Conservation (phyloP, 345 rosid genomes). For the Balakata baccata region DNA sequence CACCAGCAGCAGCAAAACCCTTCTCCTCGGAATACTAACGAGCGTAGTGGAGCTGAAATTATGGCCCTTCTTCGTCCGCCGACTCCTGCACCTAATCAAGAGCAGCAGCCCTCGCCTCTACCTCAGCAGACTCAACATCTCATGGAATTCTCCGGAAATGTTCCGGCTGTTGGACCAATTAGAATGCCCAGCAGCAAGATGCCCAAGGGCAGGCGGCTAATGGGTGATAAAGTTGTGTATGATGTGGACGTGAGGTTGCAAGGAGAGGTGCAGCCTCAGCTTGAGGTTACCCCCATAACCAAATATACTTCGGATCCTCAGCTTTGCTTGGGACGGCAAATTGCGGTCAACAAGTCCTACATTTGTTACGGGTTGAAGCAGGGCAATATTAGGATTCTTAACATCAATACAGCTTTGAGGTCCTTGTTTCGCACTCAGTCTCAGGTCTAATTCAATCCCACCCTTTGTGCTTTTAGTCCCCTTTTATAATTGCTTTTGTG, state of each 20-base stretch:
- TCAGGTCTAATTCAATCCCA: slow-evolving; percentile 44
- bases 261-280: slow-evolving; percentile 76
- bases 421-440: slow-evolving; percentile 72
- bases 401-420: slow-evolving; percentile 71
- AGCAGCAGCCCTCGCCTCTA: background rate
- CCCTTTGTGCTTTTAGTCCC: background rate
- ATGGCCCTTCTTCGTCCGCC: slow-evolving; percentile 52
- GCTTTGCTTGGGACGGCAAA: slow-evolving; percentile 72
- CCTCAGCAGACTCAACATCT: slow-evolving; percentile 13
- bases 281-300: slow-evolving; percentile 88
- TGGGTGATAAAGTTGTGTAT: slow-evolving; percentile 47
- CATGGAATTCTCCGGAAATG: slow-evolving; percentile 29
- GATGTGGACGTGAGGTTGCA: slow-evolving; percentile 60
- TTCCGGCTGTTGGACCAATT: slow-evolving; percentile 31
- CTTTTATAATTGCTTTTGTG: background rate
- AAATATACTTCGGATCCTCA: slow-evolving; percentile 79
- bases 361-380: slow-evolving; percentile 82
- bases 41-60: slow-evolving; percentile 52
- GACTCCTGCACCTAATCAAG: slow-evolving; percentile 1
- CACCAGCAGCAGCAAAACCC: slow-evolving; percentile 5
- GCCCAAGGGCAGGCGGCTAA: slow-evolving; percentile 58
- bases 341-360: slow-evolving; percentile 68
- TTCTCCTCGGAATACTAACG: slow-evolving; percentile 4
- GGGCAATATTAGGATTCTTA: slow-evolving; percentile 76
- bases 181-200: slow-evolving; percentile 51